Conservation (phyloP, 164 flowering plant species). For the Cinnamomum micranthum region DNA sequence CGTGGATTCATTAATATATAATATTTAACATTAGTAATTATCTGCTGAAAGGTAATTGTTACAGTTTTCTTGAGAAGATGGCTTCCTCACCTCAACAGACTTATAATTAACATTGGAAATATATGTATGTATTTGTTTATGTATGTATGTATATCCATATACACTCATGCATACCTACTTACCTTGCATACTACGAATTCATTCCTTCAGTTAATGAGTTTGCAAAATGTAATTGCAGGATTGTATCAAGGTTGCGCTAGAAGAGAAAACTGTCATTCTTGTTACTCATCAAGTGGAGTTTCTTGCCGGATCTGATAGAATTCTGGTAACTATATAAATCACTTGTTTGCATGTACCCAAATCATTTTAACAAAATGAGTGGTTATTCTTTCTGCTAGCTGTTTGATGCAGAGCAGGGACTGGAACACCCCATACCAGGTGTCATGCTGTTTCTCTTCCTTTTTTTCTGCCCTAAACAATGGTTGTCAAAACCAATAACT, state of each 20-base stretch:
- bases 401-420: no score
- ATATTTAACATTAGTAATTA: no score
- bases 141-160: not conserved
- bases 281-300: conserved; percentile 97
- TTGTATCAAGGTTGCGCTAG: conserved; percentile 67
- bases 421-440: no score
- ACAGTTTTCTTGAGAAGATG: no score
- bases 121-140: not conserved
- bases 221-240: conserved; percentile 40
- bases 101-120: not conserved
- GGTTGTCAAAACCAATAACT: no score
- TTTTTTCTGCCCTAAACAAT: no score
- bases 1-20: no score
- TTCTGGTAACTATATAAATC: conserved; percentile 45
- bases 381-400: no score
- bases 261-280: conserved; percentile 64
- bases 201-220: conserved; percentile 2
- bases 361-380: no score
- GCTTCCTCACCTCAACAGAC: no score
- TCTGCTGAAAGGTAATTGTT: no score
- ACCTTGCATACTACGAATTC: not conserved
- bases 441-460: no score
- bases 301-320: conserved; percentile 58
- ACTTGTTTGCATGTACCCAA: not conserved
- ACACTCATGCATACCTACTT: not conserved